Evolutionary conservation across 2,329 filamentous ascomycete species (phyloP).

Genomic region (Aspergillus felis): DNA sequence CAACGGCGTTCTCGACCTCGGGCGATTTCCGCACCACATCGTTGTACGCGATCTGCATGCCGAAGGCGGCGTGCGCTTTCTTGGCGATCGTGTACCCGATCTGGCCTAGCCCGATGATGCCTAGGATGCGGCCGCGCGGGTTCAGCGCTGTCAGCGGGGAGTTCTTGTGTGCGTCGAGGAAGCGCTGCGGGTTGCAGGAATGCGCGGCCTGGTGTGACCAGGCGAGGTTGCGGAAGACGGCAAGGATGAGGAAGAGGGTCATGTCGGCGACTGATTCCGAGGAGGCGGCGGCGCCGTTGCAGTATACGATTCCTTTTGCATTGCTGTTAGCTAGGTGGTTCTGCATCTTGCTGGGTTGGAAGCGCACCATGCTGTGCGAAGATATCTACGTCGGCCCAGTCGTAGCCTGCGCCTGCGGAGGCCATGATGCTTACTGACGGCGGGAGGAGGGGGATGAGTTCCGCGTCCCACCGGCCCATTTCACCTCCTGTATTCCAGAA

Average conservation of each 20-base stretch:
- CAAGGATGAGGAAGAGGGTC: constrained; percentile 64
- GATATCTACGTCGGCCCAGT: constrained; percentile 59
- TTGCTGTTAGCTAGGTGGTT: not conserved
- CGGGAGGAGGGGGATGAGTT: constrained; percentile 55
- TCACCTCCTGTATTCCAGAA: constrained; percentile 64
- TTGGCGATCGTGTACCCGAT: constrained; percentile 60
- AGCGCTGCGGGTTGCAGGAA: constrained; percentile 42
- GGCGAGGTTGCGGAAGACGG: constrained; percentile 63
- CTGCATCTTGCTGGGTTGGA: not conserved
- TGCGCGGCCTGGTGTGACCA: constrained; percentile 60
- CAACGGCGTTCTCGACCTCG: constrained; percentile 37
- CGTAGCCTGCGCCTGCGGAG: constrained; percentile 59
- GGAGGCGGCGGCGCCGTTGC: constrained; percentile 67
- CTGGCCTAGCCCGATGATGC: constrained; percentile 66
- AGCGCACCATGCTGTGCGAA: constrained; percentile 57
- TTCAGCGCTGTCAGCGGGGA: constrained; percentile 61
- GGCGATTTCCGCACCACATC: constrained; percentile 43
- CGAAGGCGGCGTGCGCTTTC: constrained; percentile 57
- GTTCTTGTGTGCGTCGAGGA: constrained; percentile 57
- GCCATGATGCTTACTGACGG: constrained; percentile 54
- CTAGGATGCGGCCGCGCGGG: constrained; percentile 58
- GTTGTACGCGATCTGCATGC: constrained; percentile 61
- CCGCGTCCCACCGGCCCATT: constrained; percentile 61
- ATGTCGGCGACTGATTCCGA: constrained; percentile 72
- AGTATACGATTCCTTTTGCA: constrained; percentile 48